Conservation (phyloP, 2,329 filamentous ascomycete genomes). For the Fonsecaea multimorphosa region DNA sequence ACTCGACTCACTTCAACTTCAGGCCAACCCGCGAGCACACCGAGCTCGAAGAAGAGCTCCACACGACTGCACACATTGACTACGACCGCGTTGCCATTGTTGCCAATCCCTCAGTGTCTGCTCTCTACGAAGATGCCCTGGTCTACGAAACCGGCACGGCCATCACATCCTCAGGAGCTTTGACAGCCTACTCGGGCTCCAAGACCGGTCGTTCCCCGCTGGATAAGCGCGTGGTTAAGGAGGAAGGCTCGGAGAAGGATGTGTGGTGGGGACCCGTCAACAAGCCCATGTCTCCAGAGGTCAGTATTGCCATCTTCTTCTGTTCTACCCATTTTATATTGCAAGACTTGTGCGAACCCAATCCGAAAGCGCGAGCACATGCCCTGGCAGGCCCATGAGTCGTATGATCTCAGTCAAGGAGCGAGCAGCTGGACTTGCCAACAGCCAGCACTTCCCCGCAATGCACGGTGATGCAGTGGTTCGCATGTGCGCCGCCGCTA, state of each 20-base stretch:
- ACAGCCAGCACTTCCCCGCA: slow-evolving; percentile 21
- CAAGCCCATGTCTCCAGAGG: slow-evolving; percentile 96
- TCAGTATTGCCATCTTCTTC: slow-evolving; percentile 60
- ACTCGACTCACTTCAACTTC: slow-evolving; percentile 8
- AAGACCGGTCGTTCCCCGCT: slow-evolving; percentile 97
- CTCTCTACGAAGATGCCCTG: slow-evolving; percentile 98
- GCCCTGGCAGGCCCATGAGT: not conserved
- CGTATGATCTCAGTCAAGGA: not conserved
- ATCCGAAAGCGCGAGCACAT: slow-evolving; percentile 14
- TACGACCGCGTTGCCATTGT: slow-evolving; percentile 98
- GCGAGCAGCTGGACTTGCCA: slow-evolving; percentile 2
- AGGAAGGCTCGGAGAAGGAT: slow-evolving; percentile 84
- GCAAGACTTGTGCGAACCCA: slow-evolving; percentile 37
- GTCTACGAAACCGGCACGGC: slow-evolving; percentile 95
- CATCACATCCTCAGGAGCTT: slow-evolving; percentile 91
- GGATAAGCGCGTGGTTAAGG: slow-evolving; percentile 97
- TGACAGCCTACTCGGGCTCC: slow-evolving; percentile 96
- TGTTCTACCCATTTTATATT: slow-evolving; percentile 32
- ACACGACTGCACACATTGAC: slow-evolving; percentile 98
- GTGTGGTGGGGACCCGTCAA: slow-evolving; percentile 99
- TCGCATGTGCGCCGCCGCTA: slow-evolving; percentile 18
- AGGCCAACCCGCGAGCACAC: slow-evolving; percentile 85
- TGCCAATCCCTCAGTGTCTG: slow-evolving; percentile 92
- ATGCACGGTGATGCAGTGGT: slow-evolving; percentile 14
- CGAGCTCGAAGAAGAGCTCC: slow-evolving; percentile 95